Base-by-base conservation (phyloP, 2,329 filamentous ascomycete genomes). In the Aspergillaceae sp. region DNA sequence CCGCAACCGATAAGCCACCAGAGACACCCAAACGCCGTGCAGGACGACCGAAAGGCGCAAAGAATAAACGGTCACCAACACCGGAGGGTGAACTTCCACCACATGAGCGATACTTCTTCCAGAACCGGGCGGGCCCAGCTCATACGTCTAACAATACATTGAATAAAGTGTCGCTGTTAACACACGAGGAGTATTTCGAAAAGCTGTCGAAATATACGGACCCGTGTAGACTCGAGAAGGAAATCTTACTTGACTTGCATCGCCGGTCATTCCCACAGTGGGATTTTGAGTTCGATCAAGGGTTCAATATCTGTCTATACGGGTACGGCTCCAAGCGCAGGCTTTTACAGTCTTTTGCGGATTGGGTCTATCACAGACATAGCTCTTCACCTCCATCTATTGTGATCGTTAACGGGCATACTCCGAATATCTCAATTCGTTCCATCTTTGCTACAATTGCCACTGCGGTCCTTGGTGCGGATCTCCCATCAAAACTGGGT, bases 21-120 rank as follows among this genome's bases (percentile, higher is more conserved):
- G 56, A 73, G 47, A 80, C 76, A 26, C 75, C 78, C 27, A 74
- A 76, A 9, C 80, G 78, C 55, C 70, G 74, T 50, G 66, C 71
- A 46, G 76, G 74, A 42, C 70, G 77, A 58, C 79, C 79, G 0
- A 80, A 78, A 54, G 74, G 74, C 47, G 72, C 65, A 46, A 70
- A 67, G 56, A 77, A 79, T 52, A 79, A 81, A 57, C 80, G 79
- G 47, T 87, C 86, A 5, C 86, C 86, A 1, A 89, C 86, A 4
- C 88, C 88, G 3, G 87, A 91, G 11, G 78, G 81, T 44, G 80
- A 95, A 57, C 76, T 97, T 2, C 86, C 90, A 4, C 76, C 90
- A 0, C 87, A 96, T 60, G 92, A 97, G 65, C 79, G 86, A 54
- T 98, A 94, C 71, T 97, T 98, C 65, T 87, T 84, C 60, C 87